Percentiles rank a stretch among this genome's conserved stretches.
phyloP scores from a whole-genome alignment of 2,329 filamentous ascomycete species.

The Colletotrichum sp. region DNA sequence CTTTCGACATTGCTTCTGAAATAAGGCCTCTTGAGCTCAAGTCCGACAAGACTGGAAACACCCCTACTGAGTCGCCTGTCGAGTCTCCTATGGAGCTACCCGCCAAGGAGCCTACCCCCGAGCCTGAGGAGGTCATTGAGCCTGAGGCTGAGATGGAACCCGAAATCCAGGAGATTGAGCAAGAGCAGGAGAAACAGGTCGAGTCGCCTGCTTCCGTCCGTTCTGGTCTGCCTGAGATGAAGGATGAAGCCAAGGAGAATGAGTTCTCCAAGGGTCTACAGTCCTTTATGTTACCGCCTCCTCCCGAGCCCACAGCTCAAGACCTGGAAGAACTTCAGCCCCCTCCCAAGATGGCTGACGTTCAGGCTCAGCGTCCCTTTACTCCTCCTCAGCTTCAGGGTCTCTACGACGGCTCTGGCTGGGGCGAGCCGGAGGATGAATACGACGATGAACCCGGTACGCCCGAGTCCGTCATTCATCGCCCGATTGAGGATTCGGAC shows the following conservation, averaged over 20 bases:
- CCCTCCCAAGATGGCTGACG: conserved; percentile 39
- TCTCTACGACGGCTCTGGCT: conserved; percentile 67
- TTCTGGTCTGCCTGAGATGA: conserved; percentile 23
- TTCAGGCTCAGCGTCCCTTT: conserved; percentile 44
- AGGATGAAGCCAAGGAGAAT: conserved; percentile 30
- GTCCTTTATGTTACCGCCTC: conserved; percentile 51
- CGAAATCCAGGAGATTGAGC: not conserved
- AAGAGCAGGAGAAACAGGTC: conserved; percentile 1
- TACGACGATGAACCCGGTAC: conserved; percentile 70
- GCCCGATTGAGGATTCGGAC: conserved; percentile 56
- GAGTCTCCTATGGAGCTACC: not conserved
- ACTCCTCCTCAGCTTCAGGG: conserved; percentile 63
- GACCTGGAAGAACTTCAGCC: conserved; percentile 27
- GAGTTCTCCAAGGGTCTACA: conserved; percentile 50
- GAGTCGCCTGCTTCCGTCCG: conserved; percentile 34
- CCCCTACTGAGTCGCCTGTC: conserved; percentile 25
- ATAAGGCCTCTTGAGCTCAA: conserved; percentile 19
- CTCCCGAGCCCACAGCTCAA: conserved; percentile 39
- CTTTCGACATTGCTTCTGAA: conserved; percentile 12
- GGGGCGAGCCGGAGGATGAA: conserved; percentile 61
- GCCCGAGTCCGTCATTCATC: conserved; percentile 89
- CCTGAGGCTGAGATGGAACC: not conserved
- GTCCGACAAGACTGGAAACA: conserved; percentile 20
- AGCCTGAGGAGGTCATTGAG: not conserved
- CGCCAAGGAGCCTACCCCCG: not conserved